Base-by-base conservation (phyloP, 495 filamentous ascomycete genomes). In the Penicillium argentinense region DNA sequence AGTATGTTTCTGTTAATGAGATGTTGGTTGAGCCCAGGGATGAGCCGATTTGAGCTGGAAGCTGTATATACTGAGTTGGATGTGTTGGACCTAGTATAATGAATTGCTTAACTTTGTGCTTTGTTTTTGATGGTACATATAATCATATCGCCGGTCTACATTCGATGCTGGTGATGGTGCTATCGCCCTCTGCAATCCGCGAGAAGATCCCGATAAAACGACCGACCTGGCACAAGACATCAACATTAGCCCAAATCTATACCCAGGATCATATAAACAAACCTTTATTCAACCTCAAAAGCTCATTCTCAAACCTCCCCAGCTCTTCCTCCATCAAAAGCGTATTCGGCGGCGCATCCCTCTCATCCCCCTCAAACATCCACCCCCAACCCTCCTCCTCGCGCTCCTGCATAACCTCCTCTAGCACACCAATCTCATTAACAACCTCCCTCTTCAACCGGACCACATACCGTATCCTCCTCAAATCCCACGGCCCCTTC, bases 1-100 rank as follows among this genome's bases (percentile, higher is more conserved):
- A 74, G 32, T 76, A 86, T 66, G 82, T 87, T 14, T 78, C 83
- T 46, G 78, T 87, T 0, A 87, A 87, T 55, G 84, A 87, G 65
- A 74, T 87, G 21, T 52, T 87, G 67, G 82, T 87, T 60, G 84
- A 87, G 68, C 83, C 84, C 1, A 64, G 84, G 29, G 83, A 86
- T 59, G 83, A 87, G 67, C 83, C 84, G 25, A 85, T 86, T 51
- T 87, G 60, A 52, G 34, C n/a, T 7, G 13, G 8, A 13, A 33
- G 13, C 30, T 16, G 17, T 33, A 13, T 33, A 13, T n/a, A n/a
- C n/a, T n/a, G n/a, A n/a, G n/a, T n/a, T n/a, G n/a, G n/a, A n/a
- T n/a, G n/a, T n/a, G n/a, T n/a, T n/a, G n/a, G n/a, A n/a, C n/a
- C n/a, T n/a, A n/a, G n/a, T n/a, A n/a, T n/a, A n/a, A n/a, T n/a